Evolutionary conservation across 192 early-diverging fungal genomes (phyloP).

Genomic region (Entophlyctis helioformis): DNA sequence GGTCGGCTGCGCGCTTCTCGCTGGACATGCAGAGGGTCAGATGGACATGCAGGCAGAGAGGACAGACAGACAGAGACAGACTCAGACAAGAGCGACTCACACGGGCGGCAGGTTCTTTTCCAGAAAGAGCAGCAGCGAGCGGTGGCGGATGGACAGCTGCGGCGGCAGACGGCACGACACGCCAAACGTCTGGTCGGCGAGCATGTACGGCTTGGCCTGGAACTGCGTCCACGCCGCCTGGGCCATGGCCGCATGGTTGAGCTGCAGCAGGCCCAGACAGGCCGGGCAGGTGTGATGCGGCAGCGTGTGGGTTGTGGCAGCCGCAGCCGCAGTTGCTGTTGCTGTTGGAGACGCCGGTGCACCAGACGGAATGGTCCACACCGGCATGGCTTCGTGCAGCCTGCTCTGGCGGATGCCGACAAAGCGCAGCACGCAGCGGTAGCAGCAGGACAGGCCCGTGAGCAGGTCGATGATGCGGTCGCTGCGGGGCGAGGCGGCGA

Average conservation of each 20-base stretch:
- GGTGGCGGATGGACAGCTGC: slow-evolving; percentile 26
- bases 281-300: slow-evolving; percentile 20
- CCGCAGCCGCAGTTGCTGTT: not conserved
- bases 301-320: not conserved
- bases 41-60: not conserved
- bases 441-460: too few species aligned
- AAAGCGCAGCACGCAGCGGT: slow-evolving; percentile 11
- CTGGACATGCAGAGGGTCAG: not conserved
- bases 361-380: slow-evolving; percentile 1
- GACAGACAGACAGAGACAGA: not conserved
- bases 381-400: slow-evolving; percentile 1
- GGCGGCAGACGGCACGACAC: slow-evolving; percentile 18
- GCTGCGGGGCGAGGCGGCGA: too few species aligned
- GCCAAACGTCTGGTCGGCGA: slow-evolving; percentile 11
- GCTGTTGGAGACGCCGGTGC: not conserved
- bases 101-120: not conserved
- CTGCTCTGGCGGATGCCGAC: slow-evolving; percentile 7
- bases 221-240: not conserved
- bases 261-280: slow-evolving; percentile 26
- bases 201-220: slow-evolving; percentile 1
- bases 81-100: not conserved
- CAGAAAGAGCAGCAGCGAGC: slow-evolving; percentile 4
- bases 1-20: not conserved
- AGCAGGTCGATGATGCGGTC: too few species aligned
- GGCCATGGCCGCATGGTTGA: slow-evolving; percentile 3